Evolutionary conservation across 257 asterid species (phyloP).

Genomic region (Primulina tabacum): DNA sequence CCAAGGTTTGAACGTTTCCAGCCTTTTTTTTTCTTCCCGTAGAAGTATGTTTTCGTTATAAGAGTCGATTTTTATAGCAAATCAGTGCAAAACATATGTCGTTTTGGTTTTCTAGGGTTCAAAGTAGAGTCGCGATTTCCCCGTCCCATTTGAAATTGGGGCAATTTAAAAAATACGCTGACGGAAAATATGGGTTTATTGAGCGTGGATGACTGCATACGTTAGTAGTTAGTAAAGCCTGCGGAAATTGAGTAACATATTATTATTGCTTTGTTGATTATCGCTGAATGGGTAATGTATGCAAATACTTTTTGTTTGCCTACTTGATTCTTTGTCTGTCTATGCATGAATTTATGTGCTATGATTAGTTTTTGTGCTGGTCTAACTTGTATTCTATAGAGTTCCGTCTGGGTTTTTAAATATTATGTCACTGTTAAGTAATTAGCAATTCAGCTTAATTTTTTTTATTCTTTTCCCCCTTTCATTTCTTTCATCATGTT

Average conservation of each 20-base stretch:
- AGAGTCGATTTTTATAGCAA: not conserved
- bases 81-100: not conserved
- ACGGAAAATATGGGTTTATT: not conserved
- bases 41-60: not conserved
- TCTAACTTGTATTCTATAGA: not conserved
- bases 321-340: not conserved
- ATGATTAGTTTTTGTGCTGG: not conserved
- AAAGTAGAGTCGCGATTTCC: not conserved
- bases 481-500: not conserved
- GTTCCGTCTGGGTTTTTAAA: not conserved
- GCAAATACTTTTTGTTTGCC: not conserved
- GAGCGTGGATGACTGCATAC: not conserved
- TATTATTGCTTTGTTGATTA: not conserved
- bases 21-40: not conserved
- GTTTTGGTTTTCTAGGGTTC: not conserved
- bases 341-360: not conserved
- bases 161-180: too few species aligned
- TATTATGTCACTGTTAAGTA: not conserved
- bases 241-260: not conserved
- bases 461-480: not conserved
- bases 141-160: not conserved
- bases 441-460: not conserved
- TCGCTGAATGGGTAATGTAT: not conserved
- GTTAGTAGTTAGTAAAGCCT: not conserved
- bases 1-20: not conserved